Percentiles rank a stretch among this genome's conserved stretches.
Conservation (phyloP, 139 green algal genomes). For the Chlorella ohadii region DNA sequence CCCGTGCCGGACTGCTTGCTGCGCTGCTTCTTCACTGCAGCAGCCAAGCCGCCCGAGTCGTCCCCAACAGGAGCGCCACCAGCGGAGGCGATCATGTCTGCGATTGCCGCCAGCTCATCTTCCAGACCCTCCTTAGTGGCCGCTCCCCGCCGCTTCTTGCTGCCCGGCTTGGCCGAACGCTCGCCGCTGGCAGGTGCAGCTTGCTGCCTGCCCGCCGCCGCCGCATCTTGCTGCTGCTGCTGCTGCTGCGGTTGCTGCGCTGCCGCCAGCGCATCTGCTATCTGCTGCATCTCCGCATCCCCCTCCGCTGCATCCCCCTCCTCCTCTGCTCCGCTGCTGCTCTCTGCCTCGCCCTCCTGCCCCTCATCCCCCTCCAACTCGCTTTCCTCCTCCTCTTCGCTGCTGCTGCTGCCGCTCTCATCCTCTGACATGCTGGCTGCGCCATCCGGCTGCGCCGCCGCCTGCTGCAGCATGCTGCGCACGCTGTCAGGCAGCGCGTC, state of each 20-base stretch:
- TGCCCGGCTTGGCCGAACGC: neutral
- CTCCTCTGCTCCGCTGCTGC: slow-evolving; percentile 1
- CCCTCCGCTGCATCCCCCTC: neutral
- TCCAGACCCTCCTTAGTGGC: slow-evolving; percentile 18
- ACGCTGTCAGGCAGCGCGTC: slow-evolving; percentile 24
- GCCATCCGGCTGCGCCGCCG: neutral
- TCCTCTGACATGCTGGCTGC: neutral
- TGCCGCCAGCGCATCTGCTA: neutral
- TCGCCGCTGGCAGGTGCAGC: neutral
- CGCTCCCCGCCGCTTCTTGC: slow-evolving; percentile 21
- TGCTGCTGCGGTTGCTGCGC: neutral
- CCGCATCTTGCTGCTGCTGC: neutral
- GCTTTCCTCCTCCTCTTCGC: slow-evolving; percentile 27
- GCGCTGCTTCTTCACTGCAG: slow-evolving; percentile 21
- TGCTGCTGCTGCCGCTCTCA: neutral
- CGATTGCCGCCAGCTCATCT: slow-evolving; percentile 41
- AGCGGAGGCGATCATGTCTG: slow-evolving; percentile 35
- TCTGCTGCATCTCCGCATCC: neutral
- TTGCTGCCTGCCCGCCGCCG: neutral
- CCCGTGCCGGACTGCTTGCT: neutral
- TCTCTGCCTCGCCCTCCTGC: neutral
- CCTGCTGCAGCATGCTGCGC: slow-evolving; percentile 23
- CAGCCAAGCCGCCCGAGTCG: neutral
- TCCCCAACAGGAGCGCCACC: neutral
- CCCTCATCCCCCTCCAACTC: too few relatives aligned